Evolutionary conservation across 768 basidiomycete genomes (phyloP).

Genomic region (Suillus plorans): DNA sequence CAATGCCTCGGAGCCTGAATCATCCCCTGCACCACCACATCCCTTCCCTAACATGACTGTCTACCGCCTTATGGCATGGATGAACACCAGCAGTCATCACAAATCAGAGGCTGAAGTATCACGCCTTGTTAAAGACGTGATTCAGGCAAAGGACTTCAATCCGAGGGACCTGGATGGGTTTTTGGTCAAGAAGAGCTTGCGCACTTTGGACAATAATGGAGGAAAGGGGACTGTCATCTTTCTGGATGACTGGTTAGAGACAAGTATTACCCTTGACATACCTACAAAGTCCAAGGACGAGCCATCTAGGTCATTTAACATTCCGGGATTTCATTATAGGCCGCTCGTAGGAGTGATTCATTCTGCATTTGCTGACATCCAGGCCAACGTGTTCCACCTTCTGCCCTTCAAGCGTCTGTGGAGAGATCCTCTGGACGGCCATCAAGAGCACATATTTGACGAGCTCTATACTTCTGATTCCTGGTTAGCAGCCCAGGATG

Average conservation of each 20-base stretch:
- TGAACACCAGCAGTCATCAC: constrained; percentile 1
- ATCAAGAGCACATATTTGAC: too few species aligned
- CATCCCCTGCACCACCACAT: neutral
- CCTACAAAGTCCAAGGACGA: constrained; percentile 1
- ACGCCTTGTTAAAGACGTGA: constrained; percentile 1
- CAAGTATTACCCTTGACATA: neutral
- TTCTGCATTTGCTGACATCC: constrained; percentile 7
- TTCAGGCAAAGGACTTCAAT: constrained; percentile 4
- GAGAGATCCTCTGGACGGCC: too few species aligned
- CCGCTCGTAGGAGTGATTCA: constrained; percentile 16
- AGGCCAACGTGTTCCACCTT: neutral
- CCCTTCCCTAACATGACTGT: neutral
- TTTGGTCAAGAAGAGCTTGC: neutral
- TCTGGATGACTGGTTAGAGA: neutral
- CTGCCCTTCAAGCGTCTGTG: too few species aligned
- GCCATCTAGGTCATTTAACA: neutral
- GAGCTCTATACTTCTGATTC: too few species aligned
- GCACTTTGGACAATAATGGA: neutral
- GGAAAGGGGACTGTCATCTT: neutral
- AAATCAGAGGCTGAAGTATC: constrained; percentile 4
- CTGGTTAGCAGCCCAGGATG: too few species aligned
- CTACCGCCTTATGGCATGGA: constrained; percentile 8
- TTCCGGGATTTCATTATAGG: constrained; percentile 15
- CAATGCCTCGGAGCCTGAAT: neutral
- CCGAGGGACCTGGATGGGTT: constrained; percentile 6